phyloP scores from a whole-genome alignment of 345 rosid species.

The Linum usitatissimum region DNA sequence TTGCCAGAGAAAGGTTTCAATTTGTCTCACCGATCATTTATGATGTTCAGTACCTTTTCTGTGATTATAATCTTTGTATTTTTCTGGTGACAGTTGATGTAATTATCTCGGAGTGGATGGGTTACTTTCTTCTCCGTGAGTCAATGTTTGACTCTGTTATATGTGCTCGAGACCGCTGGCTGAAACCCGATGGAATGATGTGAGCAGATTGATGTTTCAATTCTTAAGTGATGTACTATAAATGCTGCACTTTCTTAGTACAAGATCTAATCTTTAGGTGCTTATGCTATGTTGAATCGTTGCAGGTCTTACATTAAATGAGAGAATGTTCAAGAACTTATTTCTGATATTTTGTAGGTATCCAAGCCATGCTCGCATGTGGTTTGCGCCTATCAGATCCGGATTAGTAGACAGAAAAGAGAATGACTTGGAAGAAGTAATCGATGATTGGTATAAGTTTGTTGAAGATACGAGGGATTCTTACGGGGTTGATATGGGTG shows the following conservation, averaged over 20 bases:
- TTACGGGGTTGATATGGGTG: constrained; percentile 85
- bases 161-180: constrained; percentile 94
- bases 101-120: constrained; percentile 99
- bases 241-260: neutral
- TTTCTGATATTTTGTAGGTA: constrained; percentile 43
- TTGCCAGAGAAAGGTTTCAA: constrained; percentile 81
- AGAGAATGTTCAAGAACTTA: neutral
- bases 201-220: constrained; percentile 26
- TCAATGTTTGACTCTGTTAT: constrained; percentile 99
- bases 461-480: constrained; percentile 42
- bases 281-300: neutral
- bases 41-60: neutral
- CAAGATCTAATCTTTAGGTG: neutral
- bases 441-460: constrained; percentile 84
- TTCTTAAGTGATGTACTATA: neutral
- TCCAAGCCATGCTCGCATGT: constrained; percentile 99
- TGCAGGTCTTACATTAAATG: neutral
- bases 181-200: constrained; percentile 89
- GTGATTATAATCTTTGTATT: neutral
- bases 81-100: constrained; percentile 69
- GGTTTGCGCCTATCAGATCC: constrained; percentile 87
- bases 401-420: constrained; percentile 51
- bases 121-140: constrained; percentile 88
- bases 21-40: neutral
- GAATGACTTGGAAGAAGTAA: constrained; percentile 56